Percentiles rank a stretch among this genome's conserved stretches.
phyloP scores from a whole-genome alignment of 371 early-diverging fungal species.

The Mycotypha africana region DNA sequence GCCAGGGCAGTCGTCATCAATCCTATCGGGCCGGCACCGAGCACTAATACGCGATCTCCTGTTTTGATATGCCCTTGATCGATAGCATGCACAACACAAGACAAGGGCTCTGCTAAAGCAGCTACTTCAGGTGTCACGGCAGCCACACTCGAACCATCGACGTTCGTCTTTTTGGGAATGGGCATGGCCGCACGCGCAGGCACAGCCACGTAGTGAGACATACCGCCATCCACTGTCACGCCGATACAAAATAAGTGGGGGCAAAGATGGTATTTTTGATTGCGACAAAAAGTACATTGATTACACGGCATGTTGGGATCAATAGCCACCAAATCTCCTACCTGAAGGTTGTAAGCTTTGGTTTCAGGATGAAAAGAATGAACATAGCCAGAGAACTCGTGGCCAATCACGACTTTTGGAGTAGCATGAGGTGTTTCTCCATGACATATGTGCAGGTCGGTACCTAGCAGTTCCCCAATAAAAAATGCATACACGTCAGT shows the following conservation, averaged over 20 bases:
- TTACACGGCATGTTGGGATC: constrained; percentile 53
- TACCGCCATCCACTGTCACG: constrained; percentile 50
- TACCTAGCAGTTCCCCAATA: constrained; percentile 16
- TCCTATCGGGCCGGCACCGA: constrained; percentile 56
- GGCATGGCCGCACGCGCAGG: constrained; percentile 38
- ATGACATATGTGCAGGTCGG: constrained; percentile 52
- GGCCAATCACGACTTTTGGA: constrained; percentile 46
- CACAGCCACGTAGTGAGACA: constrained; percentile 49
- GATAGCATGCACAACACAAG: constrained; percentile 53
- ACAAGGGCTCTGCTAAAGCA: constrained; percentile 51
- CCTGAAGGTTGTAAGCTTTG: constrained; percentile 5
- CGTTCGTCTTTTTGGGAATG: constrained; percentile 27
- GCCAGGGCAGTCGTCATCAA: constrained; percentile 44
- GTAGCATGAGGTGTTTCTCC: constrained; percentile 56
- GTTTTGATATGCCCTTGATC: constrained; percentile 44
- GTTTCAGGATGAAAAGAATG: constrained; percentile 44
- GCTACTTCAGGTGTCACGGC: constrained; percentile 46
- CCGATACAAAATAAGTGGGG: constrained; percentile 41
- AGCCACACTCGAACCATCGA: no score
- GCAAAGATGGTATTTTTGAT: constrained; percentile 48
- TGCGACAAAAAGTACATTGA: constrained; percentile 47
- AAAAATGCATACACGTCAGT: no score
- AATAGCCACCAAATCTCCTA: constrained; percentile 44
- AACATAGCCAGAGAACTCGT: constrained; percentile 50
- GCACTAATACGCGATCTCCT: constrained; percentile 38